Conservation (phyloP, 768 basidiomycete genomes). For the Lentinula lateritia region DNA sequence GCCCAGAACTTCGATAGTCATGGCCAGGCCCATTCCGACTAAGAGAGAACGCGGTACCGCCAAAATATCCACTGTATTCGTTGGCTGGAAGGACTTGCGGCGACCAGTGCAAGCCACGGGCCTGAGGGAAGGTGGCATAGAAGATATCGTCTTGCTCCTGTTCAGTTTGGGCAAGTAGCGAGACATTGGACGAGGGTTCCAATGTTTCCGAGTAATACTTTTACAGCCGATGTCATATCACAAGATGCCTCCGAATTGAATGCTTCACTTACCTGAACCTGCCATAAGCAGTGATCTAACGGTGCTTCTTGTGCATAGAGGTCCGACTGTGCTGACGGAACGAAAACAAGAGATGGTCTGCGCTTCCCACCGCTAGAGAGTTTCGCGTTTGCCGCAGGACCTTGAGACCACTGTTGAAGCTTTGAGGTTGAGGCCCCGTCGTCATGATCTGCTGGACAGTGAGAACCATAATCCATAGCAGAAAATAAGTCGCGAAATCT, state of each 20-base stretch:
- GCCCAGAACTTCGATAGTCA: not conserved
- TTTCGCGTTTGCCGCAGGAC: not conserved
- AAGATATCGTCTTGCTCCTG: constrained; percentile 33
- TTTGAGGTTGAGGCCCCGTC: not conserved
- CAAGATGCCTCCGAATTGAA: not conserved
- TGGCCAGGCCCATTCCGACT: not conserved
- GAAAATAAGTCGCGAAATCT: not conserved
- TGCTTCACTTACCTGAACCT: not conserved
- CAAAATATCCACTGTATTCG: constrained; percentile 10
- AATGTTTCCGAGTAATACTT: constrained; percentile 9
- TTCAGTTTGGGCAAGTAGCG: constrained; percentile 27
- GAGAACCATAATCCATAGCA: constrained; percentile 3
- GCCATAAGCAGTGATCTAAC: not conserved
- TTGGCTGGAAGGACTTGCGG: constrained; percentile 4
- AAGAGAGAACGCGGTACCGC: constrained; percentile 11
- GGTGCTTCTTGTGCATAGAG: not conserved
- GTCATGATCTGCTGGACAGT: not conserved
- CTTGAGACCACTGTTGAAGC: not conserved
- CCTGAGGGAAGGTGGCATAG: constrained; percentile 32
- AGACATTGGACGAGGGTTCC: constrained; percentile 8
- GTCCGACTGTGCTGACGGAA: not conserved
- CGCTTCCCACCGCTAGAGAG: not conserved
- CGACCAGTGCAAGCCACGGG: constrained; percentile 17
- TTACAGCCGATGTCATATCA: not conserved
- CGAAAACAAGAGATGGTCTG: not conserved